Percentiles rank a stretch among this genome's conserved stretches.
Conservation (phyloP, 257 asterid genomes). For the Scutellaria minor region DNA sequence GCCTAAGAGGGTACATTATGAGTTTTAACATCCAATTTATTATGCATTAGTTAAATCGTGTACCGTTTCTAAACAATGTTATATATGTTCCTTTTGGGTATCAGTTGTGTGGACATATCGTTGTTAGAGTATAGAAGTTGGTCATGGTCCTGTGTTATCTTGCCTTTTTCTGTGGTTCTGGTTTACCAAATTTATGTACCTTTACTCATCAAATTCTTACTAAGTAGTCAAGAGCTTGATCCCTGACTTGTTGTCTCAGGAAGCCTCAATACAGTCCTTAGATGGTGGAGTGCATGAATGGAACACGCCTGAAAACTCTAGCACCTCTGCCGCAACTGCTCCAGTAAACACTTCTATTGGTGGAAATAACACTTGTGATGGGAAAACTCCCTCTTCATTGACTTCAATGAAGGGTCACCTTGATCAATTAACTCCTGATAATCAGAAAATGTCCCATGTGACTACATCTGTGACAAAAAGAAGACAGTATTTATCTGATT, state of each 20-base stretch:
- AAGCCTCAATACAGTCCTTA: conserved; percentile 36
- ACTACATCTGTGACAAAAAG: conserved; percentile 32
- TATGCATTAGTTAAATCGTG: background rate
- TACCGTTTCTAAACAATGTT: background rate
- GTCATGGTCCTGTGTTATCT: background rate
- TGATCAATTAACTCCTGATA: conserved; percentile 34
- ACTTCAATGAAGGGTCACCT: conserved; percentile 39
- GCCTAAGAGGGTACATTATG: background rate
- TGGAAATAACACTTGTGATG: conserved; percentile 36
- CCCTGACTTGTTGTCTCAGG: conserved; percentile 52
- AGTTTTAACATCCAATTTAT: background rate
- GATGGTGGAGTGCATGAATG: conserved; percentile 41
- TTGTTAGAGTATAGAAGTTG: conserved; percentile 10
- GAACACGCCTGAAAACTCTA: conserved; percentile 29
- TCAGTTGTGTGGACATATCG: background rate
- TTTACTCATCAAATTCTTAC: conserved; percentile 13
- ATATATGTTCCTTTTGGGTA: background rate
- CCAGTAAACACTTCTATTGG: conserved; percentile 32
- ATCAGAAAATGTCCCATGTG: conserved; percentile 37
- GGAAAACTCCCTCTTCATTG: conserved; percentile 29
- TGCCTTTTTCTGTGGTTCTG: conserved; percentile 3
- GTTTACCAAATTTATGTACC: background rate
- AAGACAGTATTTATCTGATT: conserved; percentile 31
- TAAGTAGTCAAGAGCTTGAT: conserved; percentile 24
- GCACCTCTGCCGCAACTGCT: conserved; percentile 35